A percentile compares a stretch with the other conserved stretches of the same genome.
Evolutionary conservation across 164 flowering plant species (phyloP).

Genomic region (Magnolia officinalis): DNA sequence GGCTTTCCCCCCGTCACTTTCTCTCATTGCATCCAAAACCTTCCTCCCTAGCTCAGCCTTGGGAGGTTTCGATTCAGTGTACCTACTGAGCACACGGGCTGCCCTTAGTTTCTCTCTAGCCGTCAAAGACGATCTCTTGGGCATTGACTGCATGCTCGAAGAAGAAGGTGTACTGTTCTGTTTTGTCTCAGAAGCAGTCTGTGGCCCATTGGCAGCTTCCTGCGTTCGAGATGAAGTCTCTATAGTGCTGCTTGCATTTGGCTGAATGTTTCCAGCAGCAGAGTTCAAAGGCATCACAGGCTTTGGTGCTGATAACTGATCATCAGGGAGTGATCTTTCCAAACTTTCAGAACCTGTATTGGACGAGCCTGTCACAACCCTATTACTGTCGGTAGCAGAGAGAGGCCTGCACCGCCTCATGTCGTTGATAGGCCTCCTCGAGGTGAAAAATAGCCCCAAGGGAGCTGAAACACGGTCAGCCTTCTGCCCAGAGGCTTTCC

Average conservation of each 20-base stretch:
- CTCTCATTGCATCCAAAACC: conserved; percentile 67
- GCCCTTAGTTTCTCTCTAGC: conserved; percentile 89
- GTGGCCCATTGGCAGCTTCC: conserved; percentile 24
- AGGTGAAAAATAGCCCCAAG: conserved; percentile 16
- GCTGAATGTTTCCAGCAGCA: conserved; percentile 12
- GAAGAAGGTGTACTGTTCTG: conserved; percentile 13
- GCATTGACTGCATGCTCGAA: conserved; percentile 17
- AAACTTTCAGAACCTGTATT: conserved; percentile 25
- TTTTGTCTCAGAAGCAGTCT: conserved; percentile 16
- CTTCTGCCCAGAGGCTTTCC: conserved; percentile 21
- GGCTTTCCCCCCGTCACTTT: conserved; percentile 68
- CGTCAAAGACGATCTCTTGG: conserved; percentile 56
- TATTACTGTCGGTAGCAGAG: conserved; percentile 41
- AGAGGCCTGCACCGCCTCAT: conserved; percentile 21
- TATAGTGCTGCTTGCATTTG: conserved; percentile 8
- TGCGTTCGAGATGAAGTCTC: conserved; percentile 22
- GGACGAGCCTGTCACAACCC: conserved; percentile 26
- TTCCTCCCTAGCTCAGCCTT: conserved; percentile 58
- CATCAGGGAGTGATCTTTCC: conserved; percentile 20
- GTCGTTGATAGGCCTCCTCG: conserved; percentile 19
- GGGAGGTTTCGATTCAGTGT: conserved; percentile 51
- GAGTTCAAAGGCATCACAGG: conserved; percentile 17
- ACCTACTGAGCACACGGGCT: conserved; percentile 73
- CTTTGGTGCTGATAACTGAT: conserved; percentile 21
- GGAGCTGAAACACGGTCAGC: conserved; percentile 16